These are phyloP conservation scores for Metarhizium humberi DNA, from an alignment of 2,329 filamentous ascomycete genomes.

Conservation along the genomic window DNA sequence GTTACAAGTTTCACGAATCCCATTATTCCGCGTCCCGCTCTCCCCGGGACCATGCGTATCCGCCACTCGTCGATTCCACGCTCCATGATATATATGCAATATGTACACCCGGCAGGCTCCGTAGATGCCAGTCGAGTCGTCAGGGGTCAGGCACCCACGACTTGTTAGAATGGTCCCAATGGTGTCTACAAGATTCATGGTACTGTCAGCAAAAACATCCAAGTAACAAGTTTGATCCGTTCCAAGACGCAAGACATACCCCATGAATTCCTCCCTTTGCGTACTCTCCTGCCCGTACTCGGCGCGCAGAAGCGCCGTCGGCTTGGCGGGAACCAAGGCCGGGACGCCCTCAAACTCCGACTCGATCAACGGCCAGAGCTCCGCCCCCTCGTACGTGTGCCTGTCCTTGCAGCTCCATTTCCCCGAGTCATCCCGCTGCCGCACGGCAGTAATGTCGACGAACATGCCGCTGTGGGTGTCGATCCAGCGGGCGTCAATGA, in stretches of 20 bases:
- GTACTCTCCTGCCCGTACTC: not conserved
- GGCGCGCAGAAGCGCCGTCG: not conserved
- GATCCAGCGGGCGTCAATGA: conserved; percentile 81
- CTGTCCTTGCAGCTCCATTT: conserved; percentile 73
- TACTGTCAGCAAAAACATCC: not conserved
- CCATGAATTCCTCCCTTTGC: not conserved
- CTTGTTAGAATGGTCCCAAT: not conserved
- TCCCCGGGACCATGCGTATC: too few species aligned
- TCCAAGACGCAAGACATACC: not conserved
- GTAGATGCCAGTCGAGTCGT: too few species aligned
- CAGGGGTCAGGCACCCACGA: too few species aligned
- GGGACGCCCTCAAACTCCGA: conserved; percentile 66
- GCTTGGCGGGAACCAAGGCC: conserved; percentile 49
- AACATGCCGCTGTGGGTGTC: conserved; percentile 68
- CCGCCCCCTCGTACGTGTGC: conserved; percentile 60
- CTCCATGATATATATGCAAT: too few species aligned
- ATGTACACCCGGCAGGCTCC: too few species aligned
- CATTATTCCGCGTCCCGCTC: too few species aligned
- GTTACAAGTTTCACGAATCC: too few species aligned
- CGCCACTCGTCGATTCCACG: too few species aligned
- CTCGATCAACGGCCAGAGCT: conserved; percentile 67
- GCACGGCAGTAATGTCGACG: conserved; percentile 73
- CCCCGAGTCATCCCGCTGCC: conserved; percentile 56
- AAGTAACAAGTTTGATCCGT: not conserved
- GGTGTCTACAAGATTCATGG: not conserved